A percentile compares a stretch with the other conserved stretches of the same genome.
These are phyloP conservation scores for Catenaria anguillulae DNA, from an alignment of 371 early-diverging fungal genomes.

Conservation along the genomic window DNA sequence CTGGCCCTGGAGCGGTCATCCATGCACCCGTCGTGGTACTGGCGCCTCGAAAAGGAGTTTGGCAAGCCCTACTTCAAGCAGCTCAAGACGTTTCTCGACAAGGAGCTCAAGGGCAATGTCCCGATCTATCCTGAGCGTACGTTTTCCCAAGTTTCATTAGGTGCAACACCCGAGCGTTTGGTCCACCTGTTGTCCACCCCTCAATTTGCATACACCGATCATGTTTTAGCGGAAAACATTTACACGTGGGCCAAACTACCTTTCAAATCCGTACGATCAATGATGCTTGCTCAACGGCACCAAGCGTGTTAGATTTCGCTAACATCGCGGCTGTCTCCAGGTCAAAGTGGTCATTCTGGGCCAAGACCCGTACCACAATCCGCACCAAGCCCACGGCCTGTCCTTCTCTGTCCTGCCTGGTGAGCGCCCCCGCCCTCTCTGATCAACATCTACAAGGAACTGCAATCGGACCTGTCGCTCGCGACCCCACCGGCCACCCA, in stretches of 20 bases:
- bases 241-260: slow-evolving; percentile 61
- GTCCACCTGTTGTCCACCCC: slow-evolving; percentile 1
- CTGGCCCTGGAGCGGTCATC: slow-evolving; percentile 53
- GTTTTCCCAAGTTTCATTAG: neutral
- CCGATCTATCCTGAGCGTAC: slow-evolving; percentile 58
- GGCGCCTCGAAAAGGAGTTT: slow-evolving; percentile 49
- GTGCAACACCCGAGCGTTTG: neutral
- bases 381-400: slow-evolving; percentile 83
- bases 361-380: slow-evolving; percentile 94
- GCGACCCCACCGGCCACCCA: slow-evolving; percentile 13
- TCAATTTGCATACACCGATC: no score
- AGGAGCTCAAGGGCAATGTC: slow-evolving; percentile 30
- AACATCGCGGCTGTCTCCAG: slow-evolving; percentile 14
- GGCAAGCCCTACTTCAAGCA: slow-evolving; percentile 51
- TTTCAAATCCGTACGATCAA: slow-evolving; percentile 10
- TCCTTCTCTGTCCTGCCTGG: slow-evolving; percentile 75
- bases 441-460: slow-evolving; percentile 79
- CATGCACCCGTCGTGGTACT: slow-evolving; percentile 62
- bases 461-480: slow-evolving; percentile 40
- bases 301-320: no score
- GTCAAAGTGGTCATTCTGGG: slow-evolving; percentile 81
- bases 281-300: no score
- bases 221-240: slow-evolving; percentile 55
- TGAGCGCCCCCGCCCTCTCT: slow-evolving; percentile 75
- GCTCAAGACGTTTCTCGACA: slow-evolving; percentile 50